A percentile compares a stretch with the other conserved stretches of the same genome.
Evolutionary conservation across 2,329 filamentous ascomycete genomes (phyloP).

Genomic region (Fusarium multiceps): DNA sequence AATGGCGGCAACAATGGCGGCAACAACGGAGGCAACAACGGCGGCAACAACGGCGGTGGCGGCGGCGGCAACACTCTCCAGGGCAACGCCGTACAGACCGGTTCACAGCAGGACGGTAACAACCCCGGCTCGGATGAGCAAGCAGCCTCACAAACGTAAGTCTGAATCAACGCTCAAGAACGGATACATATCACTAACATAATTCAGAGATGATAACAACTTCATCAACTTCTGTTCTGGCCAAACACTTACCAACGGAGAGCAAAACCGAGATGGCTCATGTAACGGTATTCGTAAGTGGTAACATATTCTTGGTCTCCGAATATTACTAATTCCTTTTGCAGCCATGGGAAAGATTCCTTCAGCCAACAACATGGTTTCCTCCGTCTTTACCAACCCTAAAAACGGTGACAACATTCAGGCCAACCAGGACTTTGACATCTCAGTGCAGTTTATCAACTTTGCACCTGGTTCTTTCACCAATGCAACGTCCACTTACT

Average conservation of each 20-base stretch:
- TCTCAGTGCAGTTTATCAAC: slow-evolving; percentile 64
- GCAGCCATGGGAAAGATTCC: slow-evolving; percentile 71
- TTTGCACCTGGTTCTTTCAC: slow-evolving; percentile 69
- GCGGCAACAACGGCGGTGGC: slow-evolving; percentile 25
- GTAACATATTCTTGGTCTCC: background rate
- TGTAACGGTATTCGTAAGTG: slow-evolving; percentile 72
- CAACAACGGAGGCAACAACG: slow-evolving; percentile 38
- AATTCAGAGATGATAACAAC: slow-evolving; percentile 65
- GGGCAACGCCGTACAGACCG: slow-evolving; percentile 60
- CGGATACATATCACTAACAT: slow-evolving; percentile 17
- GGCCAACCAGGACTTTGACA: slow-evolving; percentile 62
- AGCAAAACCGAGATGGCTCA: slow-evolving; percentile 67
- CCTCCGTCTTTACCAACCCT: slow-evolving; percentile 65
- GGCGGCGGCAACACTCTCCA: slow-evolving; percentile 51
- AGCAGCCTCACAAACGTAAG: slow-evolving; percentile 64
- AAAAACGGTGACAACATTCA: slow-evolving; percentile 61
- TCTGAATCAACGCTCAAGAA: background rate
- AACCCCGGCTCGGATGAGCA: slow-evolving; percentile 59
- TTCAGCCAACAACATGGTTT: slow-evolving; percentile 66
- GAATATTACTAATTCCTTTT: slow-evolving; percentile 28
- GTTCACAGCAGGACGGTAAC: slow-evolving; percentile 62
- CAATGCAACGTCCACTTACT: slow-evolving; percentile 70
- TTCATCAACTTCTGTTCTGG: slow-evolving; percentile 73
- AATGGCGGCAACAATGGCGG: slow-evolving; percentile 43
- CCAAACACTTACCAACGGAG: slow-evolving; percentile 68